Conservation (phyloP, 495 filamentous ascomycete species). For the Penicillium lagena region DNA sequence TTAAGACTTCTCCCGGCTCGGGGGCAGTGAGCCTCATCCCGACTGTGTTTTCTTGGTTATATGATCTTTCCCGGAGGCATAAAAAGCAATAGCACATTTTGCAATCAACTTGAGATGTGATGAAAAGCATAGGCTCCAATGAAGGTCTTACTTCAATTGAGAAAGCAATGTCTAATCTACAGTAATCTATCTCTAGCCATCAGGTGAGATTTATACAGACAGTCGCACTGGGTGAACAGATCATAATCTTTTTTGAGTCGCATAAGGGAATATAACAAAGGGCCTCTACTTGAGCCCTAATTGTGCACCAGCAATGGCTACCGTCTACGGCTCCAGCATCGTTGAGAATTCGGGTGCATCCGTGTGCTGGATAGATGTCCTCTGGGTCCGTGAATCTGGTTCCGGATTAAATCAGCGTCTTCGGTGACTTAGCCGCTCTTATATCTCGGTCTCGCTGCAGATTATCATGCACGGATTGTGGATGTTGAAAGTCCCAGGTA, state of each 20-base stretch:
- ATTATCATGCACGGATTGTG: slow-evolving; percentile 15
- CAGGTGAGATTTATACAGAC: too few species aligned
- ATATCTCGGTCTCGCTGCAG: slow-evolving; percentile 3
- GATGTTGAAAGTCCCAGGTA: slow-evolving; percentile 32
- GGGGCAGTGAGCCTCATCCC: too few species aligned
- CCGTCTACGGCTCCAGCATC: slow-evolving; percentile 21
- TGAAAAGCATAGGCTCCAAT: too few species aligned
- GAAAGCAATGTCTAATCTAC: too few species aligned
- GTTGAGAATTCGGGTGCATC: slow-evolving; percentile 24
- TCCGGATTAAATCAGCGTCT: background rate
- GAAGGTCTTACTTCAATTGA: too few species aligned
- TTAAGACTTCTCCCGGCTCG: too few species aligned
- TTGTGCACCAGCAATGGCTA: slow-evolving; percentile 3
- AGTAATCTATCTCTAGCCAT: too few species aligned
- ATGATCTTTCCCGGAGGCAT: too few species aligned
- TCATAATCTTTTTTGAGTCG: background rate
- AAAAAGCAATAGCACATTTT: too few species aligned
- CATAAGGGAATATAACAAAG: background rate
- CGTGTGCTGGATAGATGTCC: slow-evolving; percentile 8
- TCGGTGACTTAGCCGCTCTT: background rate
- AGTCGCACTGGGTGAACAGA: too few species aligned
- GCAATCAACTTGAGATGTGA: too few species aligned
- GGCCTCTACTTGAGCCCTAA: background rate
- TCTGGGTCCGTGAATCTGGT: background rate
- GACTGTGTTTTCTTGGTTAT: too few species aligned